Evolutionary conservation across 2,329 filamentous ascomycete species (phyloP).

Genomic region (Neurospora sp.): DNA sequence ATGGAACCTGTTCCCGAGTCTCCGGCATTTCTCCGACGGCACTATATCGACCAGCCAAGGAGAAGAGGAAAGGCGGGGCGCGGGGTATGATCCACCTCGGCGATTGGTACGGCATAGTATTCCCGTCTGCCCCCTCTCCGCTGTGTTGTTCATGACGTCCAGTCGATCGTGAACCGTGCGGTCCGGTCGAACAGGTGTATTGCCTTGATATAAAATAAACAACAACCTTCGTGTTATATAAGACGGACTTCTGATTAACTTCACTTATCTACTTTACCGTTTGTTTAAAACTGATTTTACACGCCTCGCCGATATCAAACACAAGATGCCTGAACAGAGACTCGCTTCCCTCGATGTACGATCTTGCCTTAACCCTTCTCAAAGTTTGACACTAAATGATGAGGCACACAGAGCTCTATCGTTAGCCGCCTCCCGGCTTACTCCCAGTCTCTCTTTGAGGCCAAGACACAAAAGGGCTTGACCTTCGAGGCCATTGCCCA

Average conservation of each 20-base stretch:
- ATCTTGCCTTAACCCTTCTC: background rate
- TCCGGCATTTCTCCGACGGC: constrained; percentile 21
- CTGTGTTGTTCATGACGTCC: background rate
- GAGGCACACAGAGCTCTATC: constrained; percentile 34
- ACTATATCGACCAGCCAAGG: background rate
- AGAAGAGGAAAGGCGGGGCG: constrained; percentile 6
- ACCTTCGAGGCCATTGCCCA: constrained; percentile 72
- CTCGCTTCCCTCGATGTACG: constrained; percentile 31
- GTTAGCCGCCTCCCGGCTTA: constrained; percentile 60
- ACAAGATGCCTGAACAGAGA: constrained; percentile 17
- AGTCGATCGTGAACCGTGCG: background rate
- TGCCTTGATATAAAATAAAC: background rate
- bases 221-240: background rate
- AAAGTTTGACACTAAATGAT: background rate
- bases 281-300: background rate
- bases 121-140: background rate
- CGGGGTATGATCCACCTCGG: background rate
- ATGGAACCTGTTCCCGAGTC: constrained; percentile 14
- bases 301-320: background rate
- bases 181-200: background rate
- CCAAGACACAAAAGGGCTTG: constrained; percentile 66
- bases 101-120: background rate
- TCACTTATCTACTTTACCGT: background rate
- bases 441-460: constrained; percentile 66
- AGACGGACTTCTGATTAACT: background rate